Evolutionary conservation across 2,329 filamentous ascomycete species (phyloP), one percentile per base, ranked within the genome.

Genomic region (Nemania sp.): DNA sequence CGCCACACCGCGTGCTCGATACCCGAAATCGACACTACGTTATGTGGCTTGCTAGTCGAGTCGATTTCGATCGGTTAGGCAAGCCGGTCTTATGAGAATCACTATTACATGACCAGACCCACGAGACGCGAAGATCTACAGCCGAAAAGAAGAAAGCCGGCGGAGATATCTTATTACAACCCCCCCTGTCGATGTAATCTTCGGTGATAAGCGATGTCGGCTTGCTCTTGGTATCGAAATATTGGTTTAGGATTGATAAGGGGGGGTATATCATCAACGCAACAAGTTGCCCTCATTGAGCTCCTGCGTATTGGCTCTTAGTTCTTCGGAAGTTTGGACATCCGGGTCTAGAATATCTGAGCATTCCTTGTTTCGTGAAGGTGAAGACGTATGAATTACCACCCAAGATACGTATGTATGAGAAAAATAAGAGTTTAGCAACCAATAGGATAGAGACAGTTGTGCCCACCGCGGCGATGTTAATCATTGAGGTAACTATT

Each of bases 21-120:
- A 59, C 49, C 58, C 58, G 56, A 61, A 53, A 56, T 59, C 55
- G 54, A 23, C 49, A 31, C 40, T 52, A n/a, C 26, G 15, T 51
- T 31, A 34, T 34, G 9, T 9, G 11, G 4, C 8, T 4, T 31
- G 3, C 9, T 31, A 31, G 11, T 31, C n/a, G n/a, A n/a, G n/a
- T n/a, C 51, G 42, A 30, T 49, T 54, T 24, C 46, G 59, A 61
- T 61, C 59, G 59, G 59, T 31, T 50, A 15, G 22, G 26, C 17
- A 46, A 50, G 37, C 56, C 56, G 59, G 51, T 50, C 59, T 50
- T 50, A 59, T 59, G 47, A 49, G 42, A 52, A 37, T 42, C 3
- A 23, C n/a, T n/a, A n/a, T n/a, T n/a, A n/a, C n/a, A n/a, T n/a
- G n/a, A n/a, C n/a, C n/a, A 26, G 26, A 11, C 22, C 20, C 7